Evolutionary conservation across 2,329 filamentous ascomycete genomes (phyloP).

Genomic region (Ploettnerulaceae sp.): DNA sequence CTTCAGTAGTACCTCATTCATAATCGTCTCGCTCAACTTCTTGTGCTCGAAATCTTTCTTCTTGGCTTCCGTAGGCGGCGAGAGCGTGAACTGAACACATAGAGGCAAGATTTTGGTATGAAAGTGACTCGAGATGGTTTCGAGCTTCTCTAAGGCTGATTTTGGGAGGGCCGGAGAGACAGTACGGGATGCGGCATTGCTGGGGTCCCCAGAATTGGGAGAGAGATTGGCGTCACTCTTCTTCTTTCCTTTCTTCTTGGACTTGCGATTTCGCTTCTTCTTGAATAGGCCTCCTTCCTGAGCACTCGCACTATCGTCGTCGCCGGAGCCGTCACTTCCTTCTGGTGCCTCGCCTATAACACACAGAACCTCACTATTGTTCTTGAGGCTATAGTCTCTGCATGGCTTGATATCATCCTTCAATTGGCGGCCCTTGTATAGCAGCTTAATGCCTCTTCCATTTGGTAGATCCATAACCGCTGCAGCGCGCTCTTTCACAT

Average conservation of each 20-base stretch:
- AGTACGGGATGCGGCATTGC: conserved; percentile 29
- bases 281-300: conserved; percentile 33
- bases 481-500: conserved; percentile 63
- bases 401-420: conserved; percentile 57
- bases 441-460: conserved; percentile 56
- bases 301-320: conserved; percentile 40
- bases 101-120: conserved; percentile 59
- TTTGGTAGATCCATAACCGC: conserved; percentile 60
- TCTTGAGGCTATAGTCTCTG: conserved; percentile 57
- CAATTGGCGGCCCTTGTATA: conserved; percentile 68
- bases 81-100: conserved; percentile 55
- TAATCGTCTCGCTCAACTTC: conserved; percentile 67
- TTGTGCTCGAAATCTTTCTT: conserved; percentile 71
- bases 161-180: conserved; percentile 35
- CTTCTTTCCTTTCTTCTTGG: conserved; percentile 40
- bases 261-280: conserved; percentile 31
- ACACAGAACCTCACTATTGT: conserved; percentile 56
- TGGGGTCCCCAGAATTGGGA: conserved; percentile 35
- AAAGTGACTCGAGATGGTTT: conserved; percentile 62
- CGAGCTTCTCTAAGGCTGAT: conserved; percentile 56
- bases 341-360: conserved; percentile 49
- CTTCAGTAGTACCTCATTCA: conserved; percentile 73
- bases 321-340: conserved; percentile 41
- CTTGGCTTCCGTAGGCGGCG: conserved; percentile 60
- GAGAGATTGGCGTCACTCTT: conserved; percentile 30